These are phyloP conservation scores for Dictyophora rubrovolvata DNA, from an alignment of 768 basidiomycete species.

Conservation along the genomic window DNA sequence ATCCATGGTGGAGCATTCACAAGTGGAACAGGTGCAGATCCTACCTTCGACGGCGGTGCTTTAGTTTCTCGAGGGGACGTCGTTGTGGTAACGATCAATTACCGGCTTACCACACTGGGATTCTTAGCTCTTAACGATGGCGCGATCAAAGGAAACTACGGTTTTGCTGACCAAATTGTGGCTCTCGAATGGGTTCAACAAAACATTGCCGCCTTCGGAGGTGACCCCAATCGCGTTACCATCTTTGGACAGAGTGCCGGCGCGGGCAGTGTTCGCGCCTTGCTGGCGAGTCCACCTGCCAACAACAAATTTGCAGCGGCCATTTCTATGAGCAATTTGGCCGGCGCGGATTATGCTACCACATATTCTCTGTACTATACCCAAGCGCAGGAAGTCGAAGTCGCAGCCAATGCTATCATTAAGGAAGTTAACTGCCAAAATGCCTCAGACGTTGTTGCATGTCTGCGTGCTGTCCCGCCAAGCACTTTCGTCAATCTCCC, in stretches of 20 bases:
- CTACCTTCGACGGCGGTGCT: slow-evolving; percentile 14
- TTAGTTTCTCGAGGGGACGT: slow-evolving; percentile 11
- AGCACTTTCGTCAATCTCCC: slow-evolving; percentile 26
- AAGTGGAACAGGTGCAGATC: slow-evolving; percentile 14
- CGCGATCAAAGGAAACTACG: slow-evolving; percentile 17
- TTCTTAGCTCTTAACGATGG: slow-evolving; percentile 34
- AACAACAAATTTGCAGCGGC: slow-evolving; percentile 32
- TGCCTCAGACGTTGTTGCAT: slow-evolving; percentile 25
- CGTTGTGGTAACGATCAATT: slow-evolving; percentile 9
- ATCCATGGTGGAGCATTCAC: slow-evolving; percentile 20
- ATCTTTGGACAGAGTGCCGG: slow-evolving; percentile 49
- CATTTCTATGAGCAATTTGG: slow-evolving; percentile 36
- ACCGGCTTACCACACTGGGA: slow-evolving; percentile 10
- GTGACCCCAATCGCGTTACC: slow-evolving; percentile 41
- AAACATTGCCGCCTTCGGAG: slow-evolving; percentile 48
- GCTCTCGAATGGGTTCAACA: slow-evolving; percentile 37
- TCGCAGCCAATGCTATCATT: slow-evolving; percentile 27
- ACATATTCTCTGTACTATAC: slow-evolving; percentile 42
- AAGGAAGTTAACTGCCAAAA: slow-evolving; percentile 31
- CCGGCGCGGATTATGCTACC: slow-evolving; percentile 36
- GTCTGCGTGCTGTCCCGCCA: slow-evolving; percentile 27
- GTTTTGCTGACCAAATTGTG: slow-evolving; percentile 9
- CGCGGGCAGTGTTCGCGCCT: slow-evolving; percentile 32
- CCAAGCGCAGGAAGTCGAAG: slow-evolving; percentile 29
- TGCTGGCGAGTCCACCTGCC: slow-evolving; percentile 26